A percentile compares a stretch with the other conserved stretches of the same genome.
phyloP scores from a whole-genome alignment of 495 filamentous ascomycete genomes.

The Penicillium macrosclerotiorum region DNA sequence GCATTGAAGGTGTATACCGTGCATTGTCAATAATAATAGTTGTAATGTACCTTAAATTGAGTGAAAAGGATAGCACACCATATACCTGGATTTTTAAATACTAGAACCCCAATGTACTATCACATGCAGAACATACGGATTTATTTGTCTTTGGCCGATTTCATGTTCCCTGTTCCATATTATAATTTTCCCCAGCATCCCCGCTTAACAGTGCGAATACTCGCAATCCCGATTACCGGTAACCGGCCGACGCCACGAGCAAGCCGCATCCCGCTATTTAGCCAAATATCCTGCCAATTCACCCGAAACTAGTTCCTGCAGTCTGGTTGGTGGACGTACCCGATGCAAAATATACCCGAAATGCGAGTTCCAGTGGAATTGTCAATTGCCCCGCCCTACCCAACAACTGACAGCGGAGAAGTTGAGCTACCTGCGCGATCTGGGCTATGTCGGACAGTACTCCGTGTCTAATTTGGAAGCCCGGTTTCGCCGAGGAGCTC shows the following conservation, averaged over 20 bases:
- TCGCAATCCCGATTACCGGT: background rate
- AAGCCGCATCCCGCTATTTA: constrained; percentile 8
- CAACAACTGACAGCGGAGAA: background rate
- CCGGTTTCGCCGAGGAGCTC: background rate
- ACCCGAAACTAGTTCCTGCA: constrained; percentile 4
- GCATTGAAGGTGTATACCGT: too few species aligned
- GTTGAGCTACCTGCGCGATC: constrained; percentile 11
- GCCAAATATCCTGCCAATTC: constrained; percentile 13
- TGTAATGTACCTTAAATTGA: too few species aligned
- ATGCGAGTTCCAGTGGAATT: background rate
- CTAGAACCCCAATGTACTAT: too few species aligned
- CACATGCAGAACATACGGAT: too few species aligned
- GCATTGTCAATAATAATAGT: too few species aligned
- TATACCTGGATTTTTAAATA: too few species aligned
- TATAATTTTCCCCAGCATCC: background rate
- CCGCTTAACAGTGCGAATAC: background rate
- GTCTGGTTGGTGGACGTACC: constrained; percentile 13
- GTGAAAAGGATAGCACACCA: too few species aligned
- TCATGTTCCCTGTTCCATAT: background rate
- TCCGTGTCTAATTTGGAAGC: constrained; percentile 27
- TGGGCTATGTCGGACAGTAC: constrained; percentile 15
- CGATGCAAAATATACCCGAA: background rate
- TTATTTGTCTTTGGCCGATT: background rate
- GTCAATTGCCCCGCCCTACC: constrained; percentile 10
- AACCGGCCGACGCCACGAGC: background rate